Evolutionary conservation across 2,329 filamentous ascomycete species (phyloP), one percentile per base, ranked within the genome.

Genomic region (Pseudovirgaria hyperparasitica): DNA sequence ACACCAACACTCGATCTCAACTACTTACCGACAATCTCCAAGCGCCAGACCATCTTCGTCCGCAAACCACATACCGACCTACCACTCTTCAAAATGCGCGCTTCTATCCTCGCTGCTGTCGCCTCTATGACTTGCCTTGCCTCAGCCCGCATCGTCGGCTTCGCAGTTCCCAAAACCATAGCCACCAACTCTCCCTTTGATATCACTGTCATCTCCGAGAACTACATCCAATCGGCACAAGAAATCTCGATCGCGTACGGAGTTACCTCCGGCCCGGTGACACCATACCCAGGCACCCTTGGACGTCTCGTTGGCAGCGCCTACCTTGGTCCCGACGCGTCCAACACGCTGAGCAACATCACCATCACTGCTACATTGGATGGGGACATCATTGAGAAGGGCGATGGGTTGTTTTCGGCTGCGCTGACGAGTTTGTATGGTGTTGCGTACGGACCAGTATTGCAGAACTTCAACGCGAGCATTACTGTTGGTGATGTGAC

Each of bases 191-290:
- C 30, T 18, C 39, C 46, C 22, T 54, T 61, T 43, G 39, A 46
- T 16, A 47, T 56, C 39, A 47, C 48, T 12, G 49, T 66, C 34
- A 23, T 48, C 22, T 55, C 52, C 22, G 43, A 54, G 25, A 50
- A 53, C 45, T 63, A 62, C 47, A 57, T 60, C 41, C 60, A 65
- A 41, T 29, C 45, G 27, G 54, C 62, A 16, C 41, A 50, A 36
- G 60, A 66, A 34, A 43, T 65, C 3, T 50, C 59, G 27, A 50
- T 63, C 7, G 57, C 54, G 16, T 60, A 61, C 35, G 62, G 62
- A 19, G 54, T 48, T 33, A 26, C 34, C 4, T 25, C 38, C 2
- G 32, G 38, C 2, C 27, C 35, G 2, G 42, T 50, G 37, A n/a
- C n/a, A n/a, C n/a, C n/a, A 4, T 50, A 35, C 33, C 38, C 40